Conservation (phyloP, 2,329 filamentous ascomycete species). For the Alternaria arbusti region DNA sequence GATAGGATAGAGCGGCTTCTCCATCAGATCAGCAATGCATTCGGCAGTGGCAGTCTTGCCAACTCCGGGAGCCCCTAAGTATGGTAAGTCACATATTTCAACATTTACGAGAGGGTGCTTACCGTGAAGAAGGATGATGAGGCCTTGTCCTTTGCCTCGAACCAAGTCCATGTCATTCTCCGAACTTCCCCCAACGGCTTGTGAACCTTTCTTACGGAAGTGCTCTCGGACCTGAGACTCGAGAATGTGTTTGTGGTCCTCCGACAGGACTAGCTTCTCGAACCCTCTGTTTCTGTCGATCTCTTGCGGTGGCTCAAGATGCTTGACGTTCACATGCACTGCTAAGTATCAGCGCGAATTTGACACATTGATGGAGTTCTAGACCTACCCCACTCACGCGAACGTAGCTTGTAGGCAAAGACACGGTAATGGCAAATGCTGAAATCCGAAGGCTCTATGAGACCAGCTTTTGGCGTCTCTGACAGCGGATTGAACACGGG, state of each 20-base stretch:
- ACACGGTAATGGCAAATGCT: not conserved
- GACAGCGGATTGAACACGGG: not conserved
- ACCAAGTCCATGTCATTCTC: not conserved
- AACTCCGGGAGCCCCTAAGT: not conserved
- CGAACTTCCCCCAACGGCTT: not conserved
- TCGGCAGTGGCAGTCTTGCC: not conserved
- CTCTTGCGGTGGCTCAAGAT: not conserved
- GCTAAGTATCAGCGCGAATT: not conserved
- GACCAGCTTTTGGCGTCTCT: not conserved
- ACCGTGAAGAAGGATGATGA: not conserved
- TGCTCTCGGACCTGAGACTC: not conserved
- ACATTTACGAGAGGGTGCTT: not conserved
- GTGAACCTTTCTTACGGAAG: not conserved
- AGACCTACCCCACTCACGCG: not conserved
- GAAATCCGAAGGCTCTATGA: not conserved
- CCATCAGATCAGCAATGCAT: slow-evolving; percentile 9
- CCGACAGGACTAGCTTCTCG: not conserved
- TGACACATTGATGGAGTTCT: not conserved
- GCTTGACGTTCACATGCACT: not conserved
- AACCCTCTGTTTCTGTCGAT: not conserved
- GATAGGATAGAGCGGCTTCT: slow-evolving; percentile 30
- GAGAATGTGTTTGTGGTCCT: not conserved
- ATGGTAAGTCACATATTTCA: not conserved
- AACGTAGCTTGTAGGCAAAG: not conserved
- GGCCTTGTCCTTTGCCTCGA: not conserved